Evolutionary conservation across 2,329 filamentous ascomycete genomes (phyloP).

Genomic region (Xylaria sp.): DNA sequence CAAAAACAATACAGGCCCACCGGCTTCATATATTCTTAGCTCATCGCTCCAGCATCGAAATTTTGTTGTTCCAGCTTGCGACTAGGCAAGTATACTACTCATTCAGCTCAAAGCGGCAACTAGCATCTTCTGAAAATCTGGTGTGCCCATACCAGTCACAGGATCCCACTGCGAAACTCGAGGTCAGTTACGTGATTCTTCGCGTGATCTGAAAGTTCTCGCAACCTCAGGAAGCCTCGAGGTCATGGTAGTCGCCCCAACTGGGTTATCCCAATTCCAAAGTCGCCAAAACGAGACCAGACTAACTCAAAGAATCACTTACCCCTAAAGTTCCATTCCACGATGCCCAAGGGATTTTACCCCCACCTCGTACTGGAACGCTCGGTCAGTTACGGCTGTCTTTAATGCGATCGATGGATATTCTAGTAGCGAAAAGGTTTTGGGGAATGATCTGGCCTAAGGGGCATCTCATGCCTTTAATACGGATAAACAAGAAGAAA

Average conservation of each 20-base stretch:
- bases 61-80: not conserved
- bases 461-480: conserved; percentile 7
- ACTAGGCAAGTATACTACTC: not conserved
- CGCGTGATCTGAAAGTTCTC: not conserved
- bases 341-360: conserved; percentile 42
- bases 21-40: not conserved
- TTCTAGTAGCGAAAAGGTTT: not conserved
- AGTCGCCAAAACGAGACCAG: not conserved
- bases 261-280: not conserved
- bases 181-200: not conserved
- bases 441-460: not conserved
- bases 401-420: not conserved
- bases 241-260: not conserved
- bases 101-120: conserved; percentile 25
- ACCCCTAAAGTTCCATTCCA: conserved; percentile 48
- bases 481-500: not conserved
- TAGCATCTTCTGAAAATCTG: conserved; percentile 33
- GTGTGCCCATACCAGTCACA: conserved; percentile 28
- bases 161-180: conserved; percentile 27
- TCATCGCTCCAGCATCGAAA: not conserved
- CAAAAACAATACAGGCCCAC: not conserved
- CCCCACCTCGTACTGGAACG: conserved; percentile 36
- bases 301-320: not conserved
- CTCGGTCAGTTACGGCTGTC: not conserved
- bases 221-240: not conserved